Base-by-base conservation (phyloP, 2,329 filamentous ascomycete genomes). In the Botryotinia calthae region DNA sequence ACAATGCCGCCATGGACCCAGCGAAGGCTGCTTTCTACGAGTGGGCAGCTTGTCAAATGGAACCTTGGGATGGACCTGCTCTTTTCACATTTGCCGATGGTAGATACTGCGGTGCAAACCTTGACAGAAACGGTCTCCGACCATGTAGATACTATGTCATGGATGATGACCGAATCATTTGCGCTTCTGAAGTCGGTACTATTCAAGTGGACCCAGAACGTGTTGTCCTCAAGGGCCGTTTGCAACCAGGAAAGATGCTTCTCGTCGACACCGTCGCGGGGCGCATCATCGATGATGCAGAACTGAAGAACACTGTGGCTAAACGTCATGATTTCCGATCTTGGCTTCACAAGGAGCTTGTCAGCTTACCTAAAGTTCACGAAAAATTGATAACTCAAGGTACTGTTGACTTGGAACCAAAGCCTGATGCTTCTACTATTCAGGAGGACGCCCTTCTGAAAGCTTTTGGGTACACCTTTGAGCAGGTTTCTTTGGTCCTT, bases 41-140 rank as follows among this genome's bases (percentile, higher is more conserved):
- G 83, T 98, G 95, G 94, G 95, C 95, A 79, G 95, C 94, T 77
- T 98, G 95, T 83, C 93, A 97, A 86, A 98, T 98, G 95, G 95
- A 98, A 85, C 95, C 95, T 25, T 98, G 95, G 95, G 95, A 98
- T 83, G 95, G 95, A 28, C 95, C 95, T 48, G 95, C 95, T 72
- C 89, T 98, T 46, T 98, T 98, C 86, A 98, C 95, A 10, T 98
- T 98, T 83, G 94, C 95, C 42, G 95, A 98, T 82, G 95, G 95
- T 75, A 91, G 95, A 75, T 98, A 96, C 87, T 98, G 95, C 80
- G 95, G 95, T 87, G 95, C 95, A 77, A 98, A 98, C 82, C 87
- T 98, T 37, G 95, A 98, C 84, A 91, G 95, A 83, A 98, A 98
- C 81, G 95, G 95, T 84, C 88, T 98, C 70, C 90, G 95, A 78